A percentile compares a stretch with the other conserved stretches of the same genome.
phyloP scores from a whole-genome alignment of 2,329 filamentous ascomycete species.

The Hypoxylon rubiginosum region DNA sequence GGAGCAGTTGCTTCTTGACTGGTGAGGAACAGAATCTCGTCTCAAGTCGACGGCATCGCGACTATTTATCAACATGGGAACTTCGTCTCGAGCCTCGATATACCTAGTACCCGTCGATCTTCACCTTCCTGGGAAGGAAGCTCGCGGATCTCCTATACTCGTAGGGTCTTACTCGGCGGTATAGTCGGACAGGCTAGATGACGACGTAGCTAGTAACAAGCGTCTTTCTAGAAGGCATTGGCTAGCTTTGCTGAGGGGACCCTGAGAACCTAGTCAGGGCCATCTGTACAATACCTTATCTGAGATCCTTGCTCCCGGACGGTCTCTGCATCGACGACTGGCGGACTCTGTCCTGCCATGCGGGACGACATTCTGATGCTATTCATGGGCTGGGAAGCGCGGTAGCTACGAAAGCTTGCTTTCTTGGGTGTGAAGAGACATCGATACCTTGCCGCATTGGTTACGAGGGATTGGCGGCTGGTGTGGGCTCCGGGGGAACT shows the following conservation, averaged over 20 bases:
- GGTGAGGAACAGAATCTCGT: conserved; percentile 29
- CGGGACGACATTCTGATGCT: conserved; percentile 22
- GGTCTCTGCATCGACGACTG: conserved; percentile 20
- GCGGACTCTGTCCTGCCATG: conserved; percentile 2
- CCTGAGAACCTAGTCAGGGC: conserved; percentile 28
- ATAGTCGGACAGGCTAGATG: conserved; percentile 40
- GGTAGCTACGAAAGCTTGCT: conserved; percentile 37
- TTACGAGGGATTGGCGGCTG: conserved; percentile 21
- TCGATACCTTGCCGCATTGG: conserved; percentile 23
- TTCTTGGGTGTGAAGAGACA: conserved; percentile 25
- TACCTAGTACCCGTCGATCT: conserved; percentile 30
- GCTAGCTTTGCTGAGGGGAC: conserved; percentile 21
- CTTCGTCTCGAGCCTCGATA: conserved; percentile 27
- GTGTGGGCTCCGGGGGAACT: conserved; percentile 9
- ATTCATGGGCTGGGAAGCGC: conserved; percentile 38
- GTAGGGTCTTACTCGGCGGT: conserved; percentile 42
- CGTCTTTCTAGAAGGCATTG: conserved; percentile 27
- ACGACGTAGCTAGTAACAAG: conserved; percentile 37
- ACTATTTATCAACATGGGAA: conserved; percentile 46
- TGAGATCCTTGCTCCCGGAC: conserved; percentile 30
- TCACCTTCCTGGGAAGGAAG: conserved; percentile 35
- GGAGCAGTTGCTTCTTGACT: conserved; percentile 21
- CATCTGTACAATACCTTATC: conserved; percentile 33
- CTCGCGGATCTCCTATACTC: conserved; percentile 36
- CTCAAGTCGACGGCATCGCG: conserved; percentile 34